Conservation (phyloP, 2,329 filamentous ascomycete species). For the Escovopsis sp. region DNA sequence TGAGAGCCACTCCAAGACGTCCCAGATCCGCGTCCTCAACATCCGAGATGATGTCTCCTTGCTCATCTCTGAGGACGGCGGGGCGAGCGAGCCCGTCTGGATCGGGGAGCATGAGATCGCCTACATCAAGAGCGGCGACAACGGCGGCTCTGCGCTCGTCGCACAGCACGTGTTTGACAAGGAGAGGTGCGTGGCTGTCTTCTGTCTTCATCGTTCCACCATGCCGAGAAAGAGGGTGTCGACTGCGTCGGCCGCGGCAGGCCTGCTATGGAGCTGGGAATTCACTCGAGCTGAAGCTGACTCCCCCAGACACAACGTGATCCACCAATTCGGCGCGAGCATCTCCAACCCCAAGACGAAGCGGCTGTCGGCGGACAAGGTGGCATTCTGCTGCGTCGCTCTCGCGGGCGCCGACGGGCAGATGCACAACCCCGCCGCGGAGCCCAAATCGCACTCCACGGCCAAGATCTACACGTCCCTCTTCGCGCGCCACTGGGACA, state of each 20-base stretch:
- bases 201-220: slow-evolving; percentile 9
- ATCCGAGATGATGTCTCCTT: slow-evolving; percentile 49
- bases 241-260: too few relatives aligned
- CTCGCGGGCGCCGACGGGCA: slow-evolving; percentile 52
- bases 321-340: slow-evolving; percentile 28
- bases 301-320: slow-evolving; percentile 4
- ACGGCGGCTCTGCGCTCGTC: slow-evolving; percentile 31
- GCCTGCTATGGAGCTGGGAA: too few relatives aligned
- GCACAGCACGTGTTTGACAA: slow-evolving; percentile 19
- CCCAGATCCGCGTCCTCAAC: slow-evolving; percentile 57
- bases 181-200: slow-evolving; percentile 21
- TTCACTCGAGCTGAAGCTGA: too few relatives aligned
- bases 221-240: not conserved
- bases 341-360: slow-evolving; percentile 46
- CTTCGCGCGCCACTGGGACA: slow-evolving; percentile 73
- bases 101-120: slow-evolving; percentile 49
- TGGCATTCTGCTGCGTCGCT: slow-evolving; percentile 45
- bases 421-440: slow-evolving; percentile 49
- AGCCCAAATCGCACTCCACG: slow-evolving; percentile 42
- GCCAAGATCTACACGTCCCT: slow-evolving; percentile 59
- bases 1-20: slow-evolving; percentile 50
- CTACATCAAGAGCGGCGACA: slow-evolving; percentile 34
- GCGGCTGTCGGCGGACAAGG: slow-evolving; percentile 29
- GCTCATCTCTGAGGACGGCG: slow-evolving; percentile 47
- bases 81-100: slow-evolving; percentile 62